phyloP scores from a whole-genome alignment of 306 rosid species.

The Astragalus membranaceus region DNA sequence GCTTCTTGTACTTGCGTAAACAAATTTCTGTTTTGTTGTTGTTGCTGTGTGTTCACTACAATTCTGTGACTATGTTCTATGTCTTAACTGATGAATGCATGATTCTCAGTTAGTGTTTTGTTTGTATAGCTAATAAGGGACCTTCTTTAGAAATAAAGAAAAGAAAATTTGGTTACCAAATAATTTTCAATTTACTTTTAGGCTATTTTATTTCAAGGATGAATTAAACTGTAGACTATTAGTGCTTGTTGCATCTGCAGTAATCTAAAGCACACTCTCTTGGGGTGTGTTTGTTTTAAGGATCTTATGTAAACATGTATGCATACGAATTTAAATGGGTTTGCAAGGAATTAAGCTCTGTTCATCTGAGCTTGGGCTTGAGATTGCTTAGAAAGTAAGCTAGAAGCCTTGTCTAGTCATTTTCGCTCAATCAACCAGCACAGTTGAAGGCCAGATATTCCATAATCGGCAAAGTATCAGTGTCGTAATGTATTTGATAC shows the following conservation, averaged over 20 bases:
- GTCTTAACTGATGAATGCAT: constrained; percentile 11
- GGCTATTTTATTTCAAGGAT: constrained; percentile 5
- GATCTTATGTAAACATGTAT: not conserved
- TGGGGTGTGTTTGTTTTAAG: not conserved
- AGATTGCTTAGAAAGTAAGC: no score
- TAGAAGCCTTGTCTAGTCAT: no score
- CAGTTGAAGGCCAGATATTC: no score
- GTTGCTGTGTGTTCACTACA: not conserved
- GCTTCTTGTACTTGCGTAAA: not conserved
- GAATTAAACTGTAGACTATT: not conserved
- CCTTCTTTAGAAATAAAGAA: not conserved
- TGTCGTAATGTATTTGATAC: no score
- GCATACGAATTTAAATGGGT: no score
- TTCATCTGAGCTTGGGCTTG: no score
- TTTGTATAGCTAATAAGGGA: not conserved
- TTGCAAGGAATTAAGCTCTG: no score
- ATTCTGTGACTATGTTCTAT: not conserved
- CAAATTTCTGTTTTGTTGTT: not conserved
- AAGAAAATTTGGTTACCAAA: not conserved
- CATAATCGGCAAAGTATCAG: no score
- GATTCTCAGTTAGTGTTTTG: constrained; percentile 3
- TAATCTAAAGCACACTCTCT: not conserved
- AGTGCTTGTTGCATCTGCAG: constrained; percentile 6
- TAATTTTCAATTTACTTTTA: not conserved
- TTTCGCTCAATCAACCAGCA: no score